Evolutionary conservation across 1,284 basidiomycete species (phyloP).

Genomic region (Moesziomyces sp.): DNA sequence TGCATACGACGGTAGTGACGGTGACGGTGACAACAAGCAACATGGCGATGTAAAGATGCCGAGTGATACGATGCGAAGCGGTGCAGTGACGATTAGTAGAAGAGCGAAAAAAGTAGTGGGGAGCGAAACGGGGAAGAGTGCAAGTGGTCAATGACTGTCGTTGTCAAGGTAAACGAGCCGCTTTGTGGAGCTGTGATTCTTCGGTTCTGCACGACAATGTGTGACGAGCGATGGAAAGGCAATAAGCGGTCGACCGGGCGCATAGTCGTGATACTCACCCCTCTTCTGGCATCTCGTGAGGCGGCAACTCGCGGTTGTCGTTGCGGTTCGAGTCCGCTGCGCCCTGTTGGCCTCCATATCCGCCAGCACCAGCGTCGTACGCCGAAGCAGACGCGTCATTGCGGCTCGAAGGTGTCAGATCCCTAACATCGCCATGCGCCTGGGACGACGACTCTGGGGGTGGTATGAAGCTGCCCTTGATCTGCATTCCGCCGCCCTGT

Average conservation of each 20-base stretch:
- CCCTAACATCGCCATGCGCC: conserved; percentile 30
- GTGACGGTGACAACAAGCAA: background rate
- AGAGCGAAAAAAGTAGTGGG: too few relatives aligned
- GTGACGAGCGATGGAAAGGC: too few relatives aligned
- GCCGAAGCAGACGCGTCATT: conserved; percentile 14
- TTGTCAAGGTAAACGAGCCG: background rate
- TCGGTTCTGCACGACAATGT: too few relatives aligned
- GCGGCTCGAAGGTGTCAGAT: conserved; percentile 28
- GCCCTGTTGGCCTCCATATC: background rate
- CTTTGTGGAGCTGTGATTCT: too few relatives aligned
- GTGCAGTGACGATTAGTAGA: background rate
- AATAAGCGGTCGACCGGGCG: too few relatives aligned
- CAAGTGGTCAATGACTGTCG: conserved; percentile 17
- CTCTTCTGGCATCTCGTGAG: conserved; percentile 98
- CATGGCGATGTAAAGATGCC: too few relatives aligned
- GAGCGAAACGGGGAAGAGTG: conserved; percentile 1
- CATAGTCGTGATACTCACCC: conserved; percentile 78
- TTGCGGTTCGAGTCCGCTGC: conserved; percentile 7
- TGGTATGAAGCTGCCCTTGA: conserved; percentile 49
- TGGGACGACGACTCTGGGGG: conserved; percentile 18
- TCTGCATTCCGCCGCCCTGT: conserved; percentile 30
- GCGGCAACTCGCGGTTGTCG: conserved; percentile 75
- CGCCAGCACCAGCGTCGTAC: conserved; percentile 1
- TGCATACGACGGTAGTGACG: background rate
- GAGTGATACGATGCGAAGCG: too few relatives aligned